phyloP scores from a whole-genome alignment of 2,329 filamentous ascomycete species.

The Ceratocystiopsis minuta region DNA sequence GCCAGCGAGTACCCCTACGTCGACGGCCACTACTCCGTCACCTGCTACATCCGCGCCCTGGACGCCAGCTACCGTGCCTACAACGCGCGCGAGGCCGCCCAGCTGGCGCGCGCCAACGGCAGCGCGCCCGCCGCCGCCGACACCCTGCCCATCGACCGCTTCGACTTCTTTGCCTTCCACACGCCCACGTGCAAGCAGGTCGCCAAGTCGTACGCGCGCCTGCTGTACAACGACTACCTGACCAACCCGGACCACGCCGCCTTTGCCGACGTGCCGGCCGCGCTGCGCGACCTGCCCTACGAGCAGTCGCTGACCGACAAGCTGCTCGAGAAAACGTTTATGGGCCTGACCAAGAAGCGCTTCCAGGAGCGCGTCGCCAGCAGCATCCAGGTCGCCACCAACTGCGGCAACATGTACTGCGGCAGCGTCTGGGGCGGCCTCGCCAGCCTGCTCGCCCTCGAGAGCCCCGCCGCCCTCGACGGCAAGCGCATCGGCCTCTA shows the following conservation, averaged over 20 bases:
- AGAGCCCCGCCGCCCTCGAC: conserved; percentile 42
- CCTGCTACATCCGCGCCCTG: conserved; percentile 65
- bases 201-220: conserved; percentile 65
- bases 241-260: conserved; percentile 45
- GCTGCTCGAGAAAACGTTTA: conserved; percentile 72
- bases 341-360: conserved; percentile 67
- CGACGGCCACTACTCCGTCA: conserved; percentile 67
- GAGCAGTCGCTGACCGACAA: conserved; percentile 65
- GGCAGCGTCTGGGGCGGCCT: conserved; percentile 62
- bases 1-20: conserved; percentile 77
- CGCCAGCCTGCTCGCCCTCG: conserved; percentile 47
- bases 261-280: conserved; percentile 59
- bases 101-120: conserved; percentile 20
- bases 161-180: conserved; percentile 73
- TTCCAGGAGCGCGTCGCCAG: conserved; percentile 63
- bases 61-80: conserved; percentile 71
- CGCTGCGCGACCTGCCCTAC: conserved; percentile 64
- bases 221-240: conserved; percentile 76
- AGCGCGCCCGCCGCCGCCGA: conserved; percentile 24
- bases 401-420: conserved; percentile 54
- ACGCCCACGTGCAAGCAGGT: conserved; percentile 77
- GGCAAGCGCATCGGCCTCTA: conserved; percentile 61
- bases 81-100: conserved; percentile 49
- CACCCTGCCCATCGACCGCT: conserved; percentile 56
- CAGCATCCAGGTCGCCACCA: conserved; percentile 56